Evolutionary conservation across 1,284 basidiomycete species (phyloP).

Genomic region (Wolfiporia cocos): DNA sequence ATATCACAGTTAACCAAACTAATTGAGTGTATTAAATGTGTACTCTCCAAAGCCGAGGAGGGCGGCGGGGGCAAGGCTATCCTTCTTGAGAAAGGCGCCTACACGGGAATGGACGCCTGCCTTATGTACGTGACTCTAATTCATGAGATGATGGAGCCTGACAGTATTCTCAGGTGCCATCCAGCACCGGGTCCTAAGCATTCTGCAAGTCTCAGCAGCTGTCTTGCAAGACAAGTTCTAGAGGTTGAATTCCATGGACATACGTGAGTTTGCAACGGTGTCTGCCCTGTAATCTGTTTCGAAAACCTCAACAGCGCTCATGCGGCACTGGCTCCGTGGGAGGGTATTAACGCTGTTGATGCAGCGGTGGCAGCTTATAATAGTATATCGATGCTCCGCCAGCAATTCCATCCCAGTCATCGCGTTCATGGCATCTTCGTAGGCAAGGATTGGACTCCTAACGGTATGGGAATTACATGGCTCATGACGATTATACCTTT

Average conservation of each 20-base stretch:
- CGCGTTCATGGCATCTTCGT: conserved; percentile 65
- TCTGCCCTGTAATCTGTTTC: not conserved
- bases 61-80: conserved; percentile 72
- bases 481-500: not conserved
- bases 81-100: conserved; percentile 67
- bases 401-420: conserved; percentile 48
- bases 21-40: not conserved
- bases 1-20: too few relatives aligned
- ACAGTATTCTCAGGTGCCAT: conserved; percentile 47
- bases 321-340: conserved; percentile 73
- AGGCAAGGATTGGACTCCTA: conserved; percentile 56
- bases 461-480: too few relatives aligned
- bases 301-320: conserved; percentile 49
- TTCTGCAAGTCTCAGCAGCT: conserved; percentile 41
- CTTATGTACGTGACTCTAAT: conserved; percentile 66
- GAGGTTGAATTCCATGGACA: conserved; percentile 64
- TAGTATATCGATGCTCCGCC: conserved; percentile 68
- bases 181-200: conserved; percentile 45
- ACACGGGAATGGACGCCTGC: conserved; percentile 72
- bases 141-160: not conserved
- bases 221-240: conserved; percentile 55
- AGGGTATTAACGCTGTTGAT: conserved; percentile 80
- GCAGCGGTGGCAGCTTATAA: conserved; percentile 79
- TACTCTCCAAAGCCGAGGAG: conserved; percentile 56
- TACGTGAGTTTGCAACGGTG: conserved; percentile 35